phyloP scores from a whole-genome alignment of 2,329 filamentous ascomycete species.

The Stachybotrys echinatus region DNA sequence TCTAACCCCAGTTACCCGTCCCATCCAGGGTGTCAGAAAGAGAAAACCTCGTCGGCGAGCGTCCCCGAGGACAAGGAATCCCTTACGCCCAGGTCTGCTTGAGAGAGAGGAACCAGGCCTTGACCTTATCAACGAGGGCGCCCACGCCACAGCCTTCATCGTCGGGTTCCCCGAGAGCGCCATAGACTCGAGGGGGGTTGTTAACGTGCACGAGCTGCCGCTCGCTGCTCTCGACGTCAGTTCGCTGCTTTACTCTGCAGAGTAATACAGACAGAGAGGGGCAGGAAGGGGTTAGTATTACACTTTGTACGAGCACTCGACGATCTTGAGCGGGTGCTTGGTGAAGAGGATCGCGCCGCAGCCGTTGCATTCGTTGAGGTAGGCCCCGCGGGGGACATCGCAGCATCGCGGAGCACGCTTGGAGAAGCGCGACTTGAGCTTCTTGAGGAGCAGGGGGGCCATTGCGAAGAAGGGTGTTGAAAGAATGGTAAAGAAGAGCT shows the following conservation, averaged over 20 bases:
- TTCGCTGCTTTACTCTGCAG: not conserved
- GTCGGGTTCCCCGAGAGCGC: not conserved
- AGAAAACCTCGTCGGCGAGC: too few species aligned
- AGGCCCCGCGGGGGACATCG: not conserved
- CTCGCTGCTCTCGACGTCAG: not conserved
- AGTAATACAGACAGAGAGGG: too few species aligned
- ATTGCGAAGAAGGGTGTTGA: not conserved
- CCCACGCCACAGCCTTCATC: not conserved
- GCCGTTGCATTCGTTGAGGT: not conserved
- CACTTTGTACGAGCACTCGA: not conserved
- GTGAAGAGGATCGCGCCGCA: not conserved
- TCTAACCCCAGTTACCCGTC: too few species aligned
- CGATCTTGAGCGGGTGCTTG: not conserved
- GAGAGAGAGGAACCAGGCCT: not conserved
- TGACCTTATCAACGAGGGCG: not conserved
- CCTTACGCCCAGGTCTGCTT: not conserved
- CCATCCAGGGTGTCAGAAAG: too few species aligned
- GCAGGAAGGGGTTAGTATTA: not conserved
- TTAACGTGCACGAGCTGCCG: not conserved
- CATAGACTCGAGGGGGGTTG: not conserved
- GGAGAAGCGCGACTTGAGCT: not conserved
- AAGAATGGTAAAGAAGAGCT: not conserved
- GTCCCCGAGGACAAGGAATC: too few species aligned
- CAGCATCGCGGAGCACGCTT: not conserved
- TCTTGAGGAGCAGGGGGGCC: not conserved